Conservation (phyloP, 208 protist species). For the Acanthamoeba healyi region DNA sequence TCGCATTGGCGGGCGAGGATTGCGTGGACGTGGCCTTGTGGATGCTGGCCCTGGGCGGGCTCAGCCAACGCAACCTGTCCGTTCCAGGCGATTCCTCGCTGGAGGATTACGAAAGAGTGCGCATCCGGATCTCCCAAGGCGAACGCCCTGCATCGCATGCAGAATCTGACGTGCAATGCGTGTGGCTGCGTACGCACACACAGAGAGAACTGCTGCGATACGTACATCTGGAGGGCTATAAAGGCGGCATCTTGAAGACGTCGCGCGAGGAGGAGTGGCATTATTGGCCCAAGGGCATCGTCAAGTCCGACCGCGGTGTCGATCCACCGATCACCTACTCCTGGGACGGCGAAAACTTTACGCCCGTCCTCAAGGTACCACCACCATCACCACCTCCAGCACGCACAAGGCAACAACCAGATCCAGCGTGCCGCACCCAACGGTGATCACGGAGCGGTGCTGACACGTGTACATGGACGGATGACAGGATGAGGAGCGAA, state of each 20-base stretch:
- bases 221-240: slow-evolving; percentile 78
- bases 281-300: slow-evolving; percentile 77
- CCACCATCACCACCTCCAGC: background rate
- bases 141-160: too few relatives aligned
- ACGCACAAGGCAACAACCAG: background rate
- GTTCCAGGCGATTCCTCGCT: background rate
- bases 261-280: slow-evolving; percentile 82
- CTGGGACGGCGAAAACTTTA: slow-evolving; percentile 78
- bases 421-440: too few relatives aligned
- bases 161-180: background rate
- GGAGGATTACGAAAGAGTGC: background rate
- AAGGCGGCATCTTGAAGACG: slow-evolving; percentile 80
- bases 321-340: slow-evolving; percentile 59
- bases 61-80: background rate
- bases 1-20: background rate
- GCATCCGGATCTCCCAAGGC: background rate
- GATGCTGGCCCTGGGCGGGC: slow-evolving; percentile 17
- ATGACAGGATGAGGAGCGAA: background rate
- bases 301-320: slow-evolving; percentile 64
- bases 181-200: background rate
- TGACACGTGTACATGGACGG: too few relatives aligned
- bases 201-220: slow-evolving; percentile 79
- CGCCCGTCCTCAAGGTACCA: slow-evolving; percentile 60
- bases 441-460: too few relatives aligned
- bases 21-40: slow-evolving; percentile 9